Evolutionary conservation across 2,329 filamentous ascomycete genomes (phyloP).

Genomic region (Fusarium floridanum): DNA sequence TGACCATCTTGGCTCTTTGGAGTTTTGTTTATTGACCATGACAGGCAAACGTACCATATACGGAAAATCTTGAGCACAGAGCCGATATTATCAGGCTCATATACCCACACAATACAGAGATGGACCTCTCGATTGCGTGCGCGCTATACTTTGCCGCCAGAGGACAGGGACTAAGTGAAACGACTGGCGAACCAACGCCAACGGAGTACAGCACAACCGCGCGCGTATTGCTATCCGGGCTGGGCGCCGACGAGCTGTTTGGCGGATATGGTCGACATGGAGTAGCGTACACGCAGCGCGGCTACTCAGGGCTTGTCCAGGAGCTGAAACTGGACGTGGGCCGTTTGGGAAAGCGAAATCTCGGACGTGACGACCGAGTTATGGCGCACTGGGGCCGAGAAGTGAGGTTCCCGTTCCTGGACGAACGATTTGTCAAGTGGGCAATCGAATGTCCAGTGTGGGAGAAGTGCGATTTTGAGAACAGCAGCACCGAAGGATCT

Average conservation of each 20-base stretch:
- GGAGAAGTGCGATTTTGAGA: conserved; percentile 91
- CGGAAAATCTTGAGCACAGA: conserved; percentile 78
- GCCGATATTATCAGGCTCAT: conserved; percentile 81
- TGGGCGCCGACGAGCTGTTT: conserved; percentile 96
- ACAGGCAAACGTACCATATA: conserved; percentile 84
- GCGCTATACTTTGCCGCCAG: conserved; percentile 96
- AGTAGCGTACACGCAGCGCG: conserved; percentile 77
- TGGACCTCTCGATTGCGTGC: conserved; percentile 95
- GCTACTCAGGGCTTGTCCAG: conserved; percentile 78
- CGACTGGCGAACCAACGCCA: conserved; percentile 40
- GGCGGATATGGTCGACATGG: conserved; percentile 91
- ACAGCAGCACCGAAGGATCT: conserved; percentile 48
- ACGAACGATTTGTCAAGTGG: conserved; percentile 88
- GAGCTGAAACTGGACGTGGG: conserved; percentile 89
- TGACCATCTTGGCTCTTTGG: conserved; percentile 34
- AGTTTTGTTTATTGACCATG: conserved; percentile 2
- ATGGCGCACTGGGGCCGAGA: conserved; percentile 92
- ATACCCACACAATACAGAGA: conserved; percentile 95
- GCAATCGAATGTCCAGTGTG: conserved; percentile 80
- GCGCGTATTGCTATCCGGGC: conserved; percentile 87
- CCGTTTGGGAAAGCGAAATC: conserved; percentile 90
- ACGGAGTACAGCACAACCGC: conserved; percentile 75
- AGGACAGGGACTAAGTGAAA: conserved; percentile 69
- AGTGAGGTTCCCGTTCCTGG: conserved; percentile 89
- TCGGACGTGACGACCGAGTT: conserved; percentile 92